These are phyloP conservation scores for Oidium heveae DNA, from an alignment of 2,329 filamentous ascomycete genomes.

Conservation along the genomic window DNA sequence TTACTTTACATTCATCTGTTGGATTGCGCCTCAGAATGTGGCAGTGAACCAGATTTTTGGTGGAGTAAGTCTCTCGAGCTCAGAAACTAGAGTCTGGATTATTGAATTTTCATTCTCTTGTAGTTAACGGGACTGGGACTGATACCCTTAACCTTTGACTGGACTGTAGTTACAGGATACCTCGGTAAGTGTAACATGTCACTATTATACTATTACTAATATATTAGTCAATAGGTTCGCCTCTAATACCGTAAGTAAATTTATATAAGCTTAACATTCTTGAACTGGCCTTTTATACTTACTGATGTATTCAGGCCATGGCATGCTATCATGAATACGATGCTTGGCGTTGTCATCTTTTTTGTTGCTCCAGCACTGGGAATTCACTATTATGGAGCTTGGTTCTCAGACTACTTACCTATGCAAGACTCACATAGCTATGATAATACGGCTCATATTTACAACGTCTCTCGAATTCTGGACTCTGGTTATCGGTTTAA, in stretches of 20 bases:
- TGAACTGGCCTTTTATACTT: too few species aligned
- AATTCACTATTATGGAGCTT: slow-evolving; percentile 39
- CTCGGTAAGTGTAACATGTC: not conserved
- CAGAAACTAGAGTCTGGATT: not conserved
- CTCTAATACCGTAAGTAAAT: not conserved
- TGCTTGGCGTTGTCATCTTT: slow-evolving; percentile 27
- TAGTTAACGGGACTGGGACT: slow-evolving; percentile 30
- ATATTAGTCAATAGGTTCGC: not conserved
- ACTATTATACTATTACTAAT: not conserved
- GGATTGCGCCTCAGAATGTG: slow-evolving; percentile 42
- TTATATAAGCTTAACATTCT: too few species aligned
- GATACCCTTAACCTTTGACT: slow-evolving; percentile 51
- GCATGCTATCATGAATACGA: slow-evolving; percentile 31
- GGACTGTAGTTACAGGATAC: slow-evolving; percentile 33
- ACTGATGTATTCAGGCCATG: slow-evolving; percentile 12
- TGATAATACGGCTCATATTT: slow-evolving; percentile 34
- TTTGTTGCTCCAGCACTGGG: slow-evolving; percentile 32
- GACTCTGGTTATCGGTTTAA: slow-evolving; percentile 30
- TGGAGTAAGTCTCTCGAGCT: slow-evolving; percentile 17
- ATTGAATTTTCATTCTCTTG: not conserved
- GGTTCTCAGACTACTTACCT: slow-evolving; percentile 37
- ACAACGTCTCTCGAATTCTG: slow-evolving; percentile 36
- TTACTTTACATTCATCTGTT: slow-evolving; percentile 47
- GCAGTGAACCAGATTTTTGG: slow-evolving; percentile 52
- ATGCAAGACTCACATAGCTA: slow-evolving; percentile 34